These are phyloP conservation scores for Candida chilensis DNA, from an alignment of 805 yeast genomes.

Conservation along the genomic window DNA sequence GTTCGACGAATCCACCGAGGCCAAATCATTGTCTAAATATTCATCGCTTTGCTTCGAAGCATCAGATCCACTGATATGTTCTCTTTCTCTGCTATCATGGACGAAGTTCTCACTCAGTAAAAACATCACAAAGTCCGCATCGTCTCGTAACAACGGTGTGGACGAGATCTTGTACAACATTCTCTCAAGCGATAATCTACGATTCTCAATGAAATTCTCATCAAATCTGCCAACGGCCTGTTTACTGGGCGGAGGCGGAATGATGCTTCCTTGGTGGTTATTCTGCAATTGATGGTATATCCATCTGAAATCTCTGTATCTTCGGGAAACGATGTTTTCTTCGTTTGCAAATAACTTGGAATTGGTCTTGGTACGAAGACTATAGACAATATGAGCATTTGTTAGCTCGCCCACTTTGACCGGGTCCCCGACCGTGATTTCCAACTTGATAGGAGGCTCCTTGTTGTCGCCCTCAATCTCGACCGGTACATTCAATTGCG, in stretches of 20 bases:
- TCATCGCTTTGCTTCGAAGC: constrained; percentile 26
- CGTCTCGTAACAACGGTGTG: constrained; percentile 49
- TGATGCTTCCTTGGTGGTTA: constrained; percentile 82
- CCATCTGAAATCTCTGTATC: constrained; percentile 94
- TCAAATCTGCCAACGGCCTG: constrained; percentile 90
- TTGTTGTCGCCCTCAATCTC: constrained; percentile 3
- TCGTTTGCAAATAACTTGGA: constrained; percentile 20
- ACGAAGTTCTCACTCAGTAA: constrained; percentile 65
- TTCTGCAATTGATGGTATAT: constrained; percentile 78
- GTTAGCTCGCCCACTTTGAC: constrained; percentile 86
- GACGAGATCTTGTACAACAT: constrained; percentile 73
- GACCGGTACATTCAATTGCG: constrained; percentile 4
- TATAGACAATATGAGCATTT: constrained; percentile 80
- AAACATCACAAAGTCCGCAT: constrained; percentile 71
- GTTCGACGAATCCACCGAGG: constrained; percentile 7
- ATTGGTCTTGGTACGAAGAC: constrained; percentile 55
- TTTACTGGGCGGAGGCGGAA: constrained; percentile 96
- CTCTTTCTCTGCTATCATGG: constrained; percentile 63
- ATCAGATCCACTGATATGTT: constrained; percentile 44
- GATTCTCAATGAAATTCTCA: constrained; percentile 78
- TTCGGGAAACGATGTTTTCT: constrained; percentile 51
- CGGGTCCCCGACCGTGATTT: constrained; percentile 82
- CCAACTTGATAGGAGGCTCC: constrained; percentile 26
- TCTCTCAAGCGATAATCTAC: constrained; percentile 75
- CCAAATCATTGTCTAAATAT: constrained; percentile 26